Conservation (phyloP, 2,329 filamentous ascomycete genomes). For the Fusarium sp. region DNA sequence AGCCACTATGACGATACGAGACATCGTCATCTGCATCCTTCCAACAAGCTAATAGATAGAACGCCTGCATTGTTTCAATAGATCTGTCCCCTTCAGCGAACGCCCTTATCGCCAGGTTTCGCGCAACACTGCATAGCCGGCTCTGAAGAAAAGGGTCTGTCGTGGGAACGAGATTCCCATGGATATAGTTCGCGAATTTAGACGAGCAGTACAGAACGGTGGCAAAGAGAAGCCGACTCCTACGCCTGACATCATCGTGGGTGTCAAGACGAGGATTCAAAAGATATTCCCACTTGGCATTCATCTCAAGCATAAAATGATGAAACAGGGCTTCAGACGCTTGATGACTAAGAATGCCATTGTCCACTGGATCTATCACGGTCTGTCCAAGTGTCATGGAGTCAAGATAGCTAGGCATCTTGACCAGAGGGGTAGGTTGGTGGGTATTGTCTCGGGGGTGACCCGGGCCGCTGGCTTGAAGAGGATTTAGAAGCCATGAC, state of each 20-base stretch:
- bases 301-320: constrained; percentile 32
- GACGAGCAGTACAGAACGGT: constrained; percentile 26
- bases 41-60: constrained; percentile 38
- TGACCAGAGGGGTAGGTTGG: constrained; percentile 12
- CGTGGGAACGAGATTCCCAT: constrained; percentile 2
- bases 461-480: not conserved
- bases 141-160: constrained; percentile 28
- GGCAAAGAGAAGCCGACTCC: constrained; percentile 26
- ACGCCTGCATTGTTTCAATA: constrained; percentile 36
- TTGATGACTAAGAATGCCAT: constrained; percentile 12
- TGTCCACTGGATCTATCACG: constrained; percentile 27
- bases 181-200: constrained; percentile 20
- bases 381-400: constrained; percentile 37
- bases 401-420: constrained; percentile 31
- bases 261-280: constrained; percentile 24
- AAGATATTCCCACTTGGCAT: constrained; percentile 31
- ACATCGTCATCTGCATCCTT: constrained; percentile 41
- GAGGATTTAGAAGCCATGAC: constrained; percentile 25
- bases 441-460: not conserved
- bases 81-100: constrained; percentile 34
- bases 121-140: constrained; percentile 31
- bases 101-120: constrained; percentile 24
- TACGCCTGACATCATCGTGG: constrained; percentile 18
- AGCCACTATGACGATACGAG: constrained; percentile 39
- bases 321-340: constrained; percentile 21